Conservation (phyloP, 306 rosid species). For the Cotoneaster glaucophyllus region DNA sequence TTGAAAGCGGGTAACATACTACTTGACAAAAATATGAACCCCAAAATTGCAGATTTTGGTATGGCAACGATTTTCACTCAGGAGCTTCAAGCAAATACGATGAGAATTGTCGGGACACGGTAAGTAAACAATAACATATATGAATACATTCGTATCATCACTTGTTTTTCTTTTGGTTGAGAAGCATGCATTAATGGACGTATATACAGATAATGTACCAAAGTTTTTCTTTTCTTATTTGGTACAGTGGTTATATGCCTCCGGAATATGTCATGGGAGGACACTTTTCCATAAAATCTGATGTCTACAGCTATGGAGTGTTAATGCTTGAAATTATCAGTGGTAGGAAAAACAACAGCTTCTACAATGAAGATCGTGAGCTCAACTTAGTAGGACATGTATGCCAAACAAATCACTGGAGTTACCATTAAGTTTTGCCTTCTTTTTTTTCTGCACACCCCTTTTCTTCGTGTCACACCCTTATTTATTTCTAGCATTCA, state of each 20-base stretch:
- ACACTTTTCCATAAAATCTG: not conserved
- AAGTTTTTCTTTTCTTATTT: not conserved
- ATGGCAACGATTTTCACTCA: conserved; percentile 4
- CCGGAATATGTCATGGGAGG: not conserved
- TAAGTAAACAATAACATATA: not conserved
- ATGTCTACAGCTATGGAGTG: conserved; percentile 8
- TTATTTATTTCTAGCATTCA: too few species aligned
- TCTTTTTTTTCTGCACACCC: too few species aligned
- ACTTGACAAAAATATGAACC: conserved; percentile 9
- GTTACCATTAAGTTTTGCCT: too few species aligned
- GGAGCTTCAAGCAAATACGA: not conserved
- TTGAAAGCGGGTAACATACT: not conserved
- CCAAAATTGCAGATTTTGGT: not conserved
- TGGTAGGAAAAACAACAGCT: conserved; percentile 6
- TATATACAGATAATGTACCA: not conserved
- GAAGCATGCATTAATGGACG: not conserved
- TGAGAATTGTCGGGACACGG: conserved; percentile 4
- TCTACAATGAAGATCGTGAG: not conserved
- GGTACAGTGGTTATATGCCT: conserved; percentile 2
- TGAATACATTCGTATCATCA: not conserved
- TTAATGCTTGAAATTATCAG: conserved; percentile 7
- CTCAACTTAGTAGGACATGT: not conserved
- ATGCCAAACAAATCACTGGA: not conserved
- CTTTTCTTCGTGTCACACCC: too few species aligned
- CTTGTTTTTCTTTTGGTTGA: not conserved